phyloP scores from a whole-genome alignment of 2,329 filamentous ascomycete species.

The Xenoacremonium recifei region DNA sequence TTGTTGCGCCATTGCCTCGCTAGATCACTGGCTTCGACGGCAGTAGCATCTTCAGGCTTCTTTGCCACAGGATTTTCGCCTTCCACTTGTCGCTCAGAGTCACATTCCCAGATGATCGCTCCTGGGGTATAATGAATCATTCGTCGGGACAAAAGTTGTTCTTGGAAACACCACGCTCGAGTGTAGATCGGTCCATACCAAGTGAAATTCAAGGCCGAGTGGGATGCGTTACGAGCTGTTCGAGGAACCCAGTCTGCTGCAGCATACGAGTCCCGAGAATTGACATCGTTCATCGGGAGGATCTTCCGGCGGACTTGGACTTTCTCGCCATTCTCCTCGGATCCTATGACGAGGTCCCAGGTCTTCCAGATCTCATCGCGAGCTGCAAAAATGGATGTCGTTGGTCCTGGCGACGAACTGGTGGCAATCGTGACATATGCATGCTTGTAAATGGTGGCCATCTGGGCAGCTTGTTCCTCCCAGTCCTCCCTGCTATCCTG shows the following conservation, averaged over 20 bases:
- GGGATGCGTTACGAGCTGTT: background rate
- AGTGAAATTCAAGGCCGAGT: background rate
- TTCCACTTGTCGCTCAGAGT: background rate
- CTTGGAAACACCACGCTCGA: slow-evolving; percentile 6
- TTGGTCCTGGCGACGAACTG: slow-evolving; percentile 1
- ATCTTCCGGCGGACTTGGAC: slow-evolving; percentile 2
- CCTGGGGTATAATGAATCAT: slow-evolving; percentile 3
- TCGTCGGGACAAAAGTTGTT: slow-evolving; percentile 1
- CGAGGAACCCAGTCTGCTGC: background rate
- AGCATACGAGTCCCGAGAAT: background rate
- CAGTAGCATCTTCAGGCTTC: background rate
- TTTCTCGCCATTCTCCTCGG: background rate
- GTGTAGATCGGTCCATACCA: slow-evolving; percentile 4
- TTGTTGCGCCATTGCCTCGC: background rate
- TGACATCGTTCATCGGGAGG: background rate
- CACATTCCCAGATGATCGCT: slow-evolving; percentile 3
- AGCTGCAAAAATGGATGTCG: background rate
- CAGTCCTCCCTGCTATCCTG: slow-evolving; percentile 4
- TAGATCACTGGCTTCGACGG: background rate
- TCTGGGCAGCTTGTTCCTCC: slow-evolving; percentile 4
- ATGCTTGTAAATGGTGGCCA: slow-evolving; percentile 4
- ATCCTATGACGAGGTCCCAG: background rate
- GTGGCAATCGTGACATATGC: slow-evolving; percentile 2
- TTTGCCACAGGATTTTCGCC: slow-evolving; percentile 1
- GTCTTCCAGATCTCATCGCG: background rate